Evolutionary conservation across 371 early-diverging fungal species (phyloP).

Genomic region (Mucor piriformis): DNA sequence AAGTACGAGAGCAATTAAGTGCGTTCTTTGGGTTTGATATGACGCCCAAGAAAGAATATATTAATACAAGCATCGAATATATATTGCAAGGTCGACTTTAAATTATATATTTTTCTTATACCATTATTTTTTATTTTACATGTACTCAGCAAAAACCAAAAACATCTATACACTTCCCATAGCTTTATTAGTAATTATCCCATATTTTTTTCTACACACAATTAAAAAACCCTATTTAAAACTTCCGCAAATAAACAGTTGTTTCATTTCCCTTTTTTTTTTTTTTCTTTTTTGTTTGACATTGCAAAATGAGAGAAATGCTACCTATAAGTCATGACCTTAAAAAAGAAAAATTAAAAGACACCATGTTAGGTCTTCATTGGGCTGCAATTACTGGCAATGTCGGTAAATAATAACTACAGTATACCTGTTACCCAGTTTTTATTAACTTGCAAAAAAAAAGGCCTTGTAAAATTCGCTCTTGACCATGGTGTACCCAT

Average conservation of each 20-base stretch:
- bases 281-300: not conserved
- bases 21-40: conserved; percentile 85
- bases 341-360: conserved; percentile 41
- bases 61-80: conserved; percentile 84
- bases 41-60: conserved; percentile 81
- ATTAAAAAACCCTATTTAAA: not conserved
- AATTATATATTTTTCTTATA: conserved; percentile 8
- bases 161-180: not conserved
- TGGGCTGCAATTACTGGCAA: conserved; percentile 69
- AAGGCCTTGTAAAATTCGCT: conserved; percentile 63
- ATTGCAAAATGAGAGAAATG: not conserved
- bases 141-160: conserved; percentile 1
- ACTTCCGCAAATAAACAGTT: not conserved
- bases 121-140: not conserved
- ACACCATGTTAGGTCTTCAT: conserved; percentile 56
- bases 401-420: conserved; percentile 46
- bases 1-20: conserved; percentile 83
- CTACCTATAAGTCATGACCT: conserved; percentile 5
- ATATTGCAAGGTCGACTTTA: conserved; percentile 55
- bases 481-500: conserved; percentile 64
- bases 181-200: not conserved
- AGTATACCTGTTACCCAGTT: not conserved
- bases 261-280: not conserved
- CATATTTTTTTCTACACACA: not conserved
- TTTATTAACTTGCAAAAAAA: too few species aligned